A percentile compares a stretch with the other conserved stretches of the same genome.
phyloP scores from a whole-genome alignment of 2,329 filamentous ascomycete genomes.

The Thermomyces lanuginosus region DNA sequence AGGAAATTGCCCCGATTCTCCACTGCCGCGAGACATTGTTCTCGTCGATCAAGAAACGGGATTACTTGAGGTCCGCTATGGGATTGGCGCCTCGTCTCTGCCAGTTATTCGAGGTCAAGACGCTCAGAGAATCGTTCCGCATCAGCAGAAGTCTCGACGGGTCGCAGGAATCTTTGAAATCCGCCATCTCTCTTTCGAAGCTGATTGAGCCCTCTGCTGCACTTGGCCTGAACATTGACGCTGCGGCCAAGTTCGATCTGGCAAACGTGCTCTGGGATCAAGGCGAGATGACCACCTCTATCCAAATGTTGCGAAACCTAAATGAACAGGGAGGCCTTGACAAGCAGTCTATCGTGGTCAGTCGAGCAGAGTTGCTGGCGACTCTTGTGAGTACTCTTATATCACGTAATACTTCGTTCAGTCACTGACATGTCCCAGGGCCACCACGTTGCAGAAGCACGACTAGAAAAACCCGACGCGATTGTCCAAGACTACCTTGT shows the following conservation, averaged over 20 bases:
- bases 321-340: conserved; percentile 45
- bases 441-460: conserved; percentile 74
- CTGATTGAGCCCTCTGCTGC: conserved; percentile 53
- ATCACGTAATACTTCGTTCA: conserved; percentile 1
- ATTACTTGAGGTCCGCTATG: conserved; percentile 44
- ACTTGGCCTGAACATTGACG: conserved; percentile 61
- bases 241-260: conserved; percentile 61
- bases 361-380: conserved; percentile 62
- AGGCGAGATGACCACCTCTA: conserved; percentile 75
- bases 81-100: conserved; percentile 47
- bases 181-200: conserved; percentile 66
- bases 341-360: conserved; percentile 55
- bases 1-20: conserved; percentile 61
- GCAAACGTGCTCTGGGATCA: conserved; percentile 90
- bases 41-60: conserved; percentile 57
- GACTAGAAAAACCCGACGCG: conserved; percentile 74
- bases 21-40: conserved; percentile 72
- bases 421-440: conserved; percentile 33
- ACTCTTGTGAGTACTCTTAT: conserved; percentile 44
- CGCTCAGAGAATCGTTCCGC: conserved; percentile 57
- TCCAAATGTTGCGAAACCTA: conserved; percentile 68
- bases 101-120: conserved; percentile 56
- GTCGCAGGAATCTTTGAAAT: conserved; percentile 71
- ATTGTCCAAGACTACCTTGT: conserved; percentile 78
- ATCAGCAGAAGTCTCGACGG: conserved; percentile 67